Percentiles rank a stretch among this genome's conserved stretches.
Evolutionary conservation across 2,329 filamentous ascomycete species (phyloP).

Genomic region (Aspergillus ustus): DNA sequence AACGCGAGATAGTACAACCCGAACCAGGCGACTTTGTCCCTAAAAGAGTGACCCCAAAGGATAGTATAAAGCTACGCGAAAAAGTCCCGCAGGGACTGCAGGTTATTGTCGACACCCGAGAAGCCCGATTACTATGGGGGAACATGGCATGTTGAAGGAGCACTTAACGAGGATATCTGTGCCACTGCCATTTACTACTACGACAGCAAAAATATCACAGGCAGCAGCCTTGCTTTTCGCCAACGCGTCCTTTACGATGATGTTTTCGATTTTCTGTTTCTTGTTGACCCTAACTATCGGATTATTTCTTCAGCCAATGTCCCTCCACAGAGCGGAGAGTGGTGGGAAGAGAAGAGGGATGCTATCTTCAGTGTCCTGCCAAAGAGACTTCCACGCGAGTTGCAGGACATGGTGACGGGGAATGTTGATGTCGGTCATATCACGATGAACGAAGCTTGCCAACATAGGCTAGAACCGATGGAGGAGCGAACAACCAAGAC

Average conservation of each 20-base stretch:
- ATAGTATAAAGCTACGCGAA: conserved; percentile 26
- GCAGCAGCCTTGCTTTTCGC: conserved; percentile 57
- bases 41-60: background rate
- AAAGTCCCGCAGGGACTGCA: conserved; percentile 43
- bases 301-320: conserved; percentile 18
- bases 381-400: background rate
- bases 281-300: conserved; percentile 16
- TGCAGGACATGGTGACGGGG: conserved; percentile 1
- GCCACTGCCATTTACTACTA: conserved; percentile 70
- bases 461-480: background rate
- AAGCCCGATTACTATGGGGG: conserved; percentile 58
- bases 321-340: conserved; percentile 16
- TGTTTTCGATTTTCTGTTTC: background rate
- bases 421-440: background rate
- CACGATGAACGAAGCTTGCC: background rate
- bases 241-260: conserved; percentile 32
- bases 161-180: conserved; percentile 64
- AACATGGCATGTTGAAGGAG: conserved; percentile 52
- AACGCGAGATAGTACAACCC: conserved; percentile 17
- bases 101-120: conserved; percentile 62
- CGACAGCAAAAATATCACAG: conserved; percentile 64
- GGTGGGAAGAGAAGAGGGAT: conserved; percentile 9
- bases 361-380: background rate
- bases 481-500: background rate
- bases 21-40: conserved; percentile 20